Evolutionary conservation across 2,329 filamentous ascomycete species (phyloP), one percentile per base, ranked within the genome.

Genomic region (Sclerotinia subarctica): DNA sequence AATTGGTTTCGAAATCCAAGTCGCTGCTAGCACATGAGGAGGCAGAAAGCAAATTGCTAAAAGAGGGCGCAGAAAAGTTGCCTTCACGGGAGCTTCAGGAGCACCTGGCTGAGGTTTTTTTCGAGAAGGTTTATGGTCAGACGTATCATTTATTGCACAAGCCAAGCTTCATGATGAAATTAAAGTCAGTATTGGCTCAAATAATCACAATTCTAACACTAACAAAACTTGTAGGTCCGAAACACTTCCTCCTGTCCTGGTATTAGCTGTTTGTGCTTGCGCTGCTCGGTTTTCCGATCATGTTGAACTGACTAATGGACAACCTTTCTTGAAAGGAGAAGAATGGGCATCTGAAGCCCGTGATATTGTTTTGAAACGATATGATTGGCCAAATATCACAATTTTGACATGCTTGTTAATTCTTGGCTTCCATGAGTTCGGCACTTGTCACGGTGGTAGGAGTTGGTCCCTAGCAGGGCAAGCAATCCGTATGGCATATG

Each of bases 401-500:
- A 96, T 97, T 53, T 80, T 99, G 57, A 97, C 94, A 6, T 95
- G 94, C 58, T 90, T 97, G 70, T 79, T 98, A 11, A 86, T 98
- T 24, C 84, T 98, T 21, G 94, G 93, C 3, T 83, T 99, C 49
- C 94, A 99, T 77, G 94, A 97, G 76, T 98, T 98, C 74, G 95
- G 95, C 67, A 98, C 94, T 17, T 98, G 95, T 76, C 94, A 98
- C 77, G 95, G 95, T 68, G 94, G 94, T 19, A 87, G 94, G 72
- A 97, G 94, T 77, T 99, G 95, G 95, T 92, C 96, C 69, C 87
- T 98, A 71, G 94, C 94, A 24, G 95, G 95, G 0, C 94, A 96
- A 82, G 95, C 94, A 19, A 93, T 97, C 75, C 87, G 95, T 51
- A 98, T 98, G 95, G 95, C 94, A 11, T 97, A 96, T 78, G 95